A percentile compares a stretch with the other conserved stretches of the same genome.
Conservation (phyloP, 2,329 filamentous ascomycete species). For the Xylogone sp. region DNA sequence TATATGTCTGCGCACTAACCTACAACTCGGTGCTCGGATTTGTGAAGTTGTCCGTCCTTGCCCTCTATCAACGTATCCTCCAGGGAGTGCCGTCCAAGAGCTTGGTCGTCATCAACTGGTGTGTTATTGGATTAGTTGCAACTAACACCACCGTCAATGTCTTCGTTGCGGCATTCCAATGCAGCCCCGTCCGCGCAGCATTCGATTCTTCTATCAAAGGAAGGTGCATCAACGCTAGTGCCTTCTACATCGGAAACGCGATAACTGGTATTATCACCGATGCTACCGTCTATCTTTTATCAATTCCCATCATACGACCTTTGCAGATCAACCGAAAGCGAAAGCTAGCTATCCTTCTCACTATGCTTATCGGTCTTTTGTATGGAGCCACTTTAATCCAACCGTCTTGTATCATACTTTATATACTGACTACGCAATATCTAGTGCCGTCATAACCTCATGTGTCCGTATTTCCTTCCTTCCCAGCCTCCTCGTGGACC, state of each 20-base stretch:
- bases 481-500: conserved; percentile 35
- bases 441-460: conserved; percentile 41
- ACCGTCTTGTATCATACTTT: not conserved
- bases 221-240: not conserved
- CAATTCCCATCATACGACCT: not conserved
- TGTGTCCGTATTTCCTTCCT: conserved; percentile 43
- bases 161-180: not conserved
- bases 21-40: not conserved
- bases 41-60: not conserved
- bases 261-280: not conserved
- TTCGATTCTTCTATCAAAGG: not conserved
- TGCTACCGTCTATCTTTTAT: not conserved
- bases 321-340: not conserved
- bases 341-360: not conserved
- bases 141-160: not conserved
- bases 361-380: not conserved
- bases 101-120: not conserved
- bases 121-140: not conserved
- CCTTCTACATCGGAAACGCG: not conserved
- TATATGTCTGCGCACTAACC: not conserved
- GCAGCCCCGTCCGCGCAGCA: not conserved
- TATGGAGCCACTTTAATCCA: not conserved
- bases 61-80: not conserved
- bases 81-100: not conserved
- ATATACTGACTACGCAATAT: not conserved